Evolutionary conservation across 2,329 filamentous ascomycete genomes (phyloP), one percentile per base, ranked within the genome.

Genomic region (Phaeophleospora eucalypticola): DNA sequence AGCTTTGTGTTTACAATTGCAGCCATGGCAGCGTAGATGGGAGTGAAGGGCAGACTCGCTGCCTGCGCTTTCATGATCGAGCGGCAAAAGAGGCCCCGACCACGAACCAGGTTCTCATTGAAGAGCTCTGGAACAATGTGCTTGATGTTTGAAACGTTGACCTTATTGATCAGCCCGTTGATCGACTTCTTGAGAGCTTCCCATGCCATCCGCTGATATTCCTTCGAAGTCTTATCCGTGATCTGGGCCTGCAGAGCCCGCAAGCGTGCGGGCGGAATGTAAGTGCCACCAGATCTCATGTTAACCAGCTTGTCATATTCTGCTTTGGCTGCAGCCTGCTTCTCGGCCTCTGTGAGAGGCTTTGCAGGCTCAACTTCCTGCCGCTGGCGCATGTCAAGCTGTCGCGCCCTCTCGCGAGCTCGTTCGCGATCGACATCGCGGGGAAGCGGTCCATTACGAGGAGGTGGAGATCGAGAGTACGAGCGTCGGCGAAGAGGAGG

Each of bases 121-220:
- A 98, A 98, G 37, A 98, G 77, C 71, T 98, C 93, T 1, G 91
- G 91, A 18, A 97, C 89, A 53, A 98, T 96, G 64, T 87, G 81
- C 71, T 98, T 97, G 78, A 98, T 97, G 68, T 98, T 98, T 27
- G 87, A 88, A 46, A 91, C 87, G 70, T 97, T 97, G 75, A 96
- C 87, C 75, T 98, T 98, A 79, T 98, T 98, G 78, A 98, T 95
- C 56, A 98, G 74, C 60, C 93, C 93, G 66, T 98, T 97, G 71
- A 98, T 95, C 40, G 87, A 93, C 76, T 98, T 98, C 75, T 98
- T 98, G 63, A 98, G 74, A 10, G 91, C 91, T 70, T 98, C 93
- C 93, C 93, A 98, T 7, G 90, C 89, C 88, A 98, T 95, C 61
- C 93, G 87, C 78, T 97, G 93, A 66, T 95, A 97, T 71, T 97